Evolutionary conservation across 140 eudicot species (phyloP).

Genomic region (Bidens hawaiensis): DNA sequence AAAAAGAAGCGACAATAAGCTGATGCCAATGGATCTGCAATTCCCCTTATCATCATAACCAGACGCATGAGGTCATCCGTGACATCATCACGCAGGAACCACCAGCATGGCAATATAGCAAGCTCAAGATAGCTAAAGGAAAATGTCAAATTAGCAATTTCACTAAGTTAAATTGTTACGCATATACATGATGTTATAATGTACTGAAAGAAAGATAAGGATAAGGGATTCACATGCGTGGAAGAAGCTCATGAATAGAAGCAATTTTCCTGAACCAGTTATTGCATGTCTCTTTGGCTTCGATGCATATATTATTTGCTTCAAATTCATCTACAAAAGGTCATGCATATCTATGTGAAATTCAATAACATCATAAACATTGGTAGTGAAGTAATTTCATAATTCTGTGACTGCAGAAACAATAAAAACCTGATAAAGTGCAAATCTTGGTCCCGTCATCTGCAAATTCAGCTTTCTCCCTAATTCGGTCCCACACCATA

Average conservation of each 20-base stretch:
- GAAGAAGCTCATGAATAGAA: constrained; percentile 77
- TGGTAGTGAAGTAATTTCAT: background rate
- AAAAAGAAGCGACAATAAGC: constrained; percentile 69
- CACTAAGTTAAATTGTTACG: background rate
- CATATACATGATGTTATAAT: constrained; percentile 7
- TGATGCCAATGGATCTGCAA: constrained; percentile 77
- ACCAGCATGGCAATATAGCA: constrained; percentile 77
- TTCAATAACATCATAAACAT: constrained; percentile 1
- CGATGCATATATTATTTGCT: constrained; percentile 48
- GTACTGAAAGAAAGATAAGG: constrained; percentile 15
- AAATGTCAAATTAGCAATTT: constrained; percentile 18
- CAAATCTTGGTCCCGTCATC: constrained; percentile 52
- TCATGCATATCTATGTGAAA: constrained; percentile 9
- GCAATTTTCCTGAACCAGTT: constrained; percentile 93
- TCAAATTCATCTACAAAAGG: constrained; percentile 58
- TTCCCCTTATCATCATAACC: constrained; percentile 76
- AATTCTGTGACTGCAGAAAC: constrained; percentile 13
- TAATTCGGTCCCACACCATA: constrained; percentile 78
- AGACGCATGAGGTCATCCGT: constrained; percentile 53
- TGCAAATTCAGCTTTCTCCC: constrained; percentile 53
- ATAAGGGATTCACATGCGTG: constrained; percentile 70
- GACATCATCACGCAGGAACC: constrained; percentile 51
- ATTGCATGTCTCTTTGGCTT: constrained; percentile 83
- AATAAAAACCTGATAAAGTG: constrained; percentile 51
- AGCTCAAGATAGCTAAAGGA: constrained; percentile 74